Conservation (phyloP, 2,329 filamentous ascomycete genomes). For the Xylaria sp. region DNA sequence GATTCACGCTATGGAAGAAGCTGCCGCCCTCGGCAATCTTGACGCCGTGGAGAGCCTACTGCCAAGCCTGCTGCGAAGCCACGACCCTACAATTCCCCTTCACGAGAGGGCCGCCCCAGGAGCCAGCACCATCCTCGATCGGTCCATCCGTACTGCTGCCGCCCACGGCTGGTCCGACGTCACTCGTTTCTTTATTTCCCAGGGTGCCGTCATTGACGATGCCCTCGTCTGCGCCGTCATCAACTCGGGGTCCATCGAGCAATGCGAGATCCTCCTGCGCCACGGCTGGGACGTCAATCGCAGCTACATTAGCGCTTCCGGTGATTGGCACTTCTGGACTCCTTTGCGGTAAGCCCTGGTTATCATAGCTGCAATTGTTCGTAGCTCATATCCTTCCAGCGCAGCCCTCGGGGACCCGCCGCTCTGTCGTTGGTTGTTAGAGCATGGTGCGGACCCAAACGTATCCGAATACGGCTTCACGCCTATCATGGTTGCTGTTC, state of each 20-base stretch:
- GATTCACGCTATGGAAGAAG: conserved; percentile 44
- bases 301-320: conserved; percentile 42
- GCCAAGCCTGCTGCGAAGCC: conserved; percentile 40
- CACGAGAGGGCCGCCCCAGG: conserved; percentile 41
- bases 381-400: conserved; percentile 32
- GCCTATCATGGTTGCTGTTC: conserved; percentile 43
- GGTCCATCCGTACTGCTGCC: conserved; percentile 41
- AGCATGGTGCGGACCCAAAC: conserved; percentile 42
- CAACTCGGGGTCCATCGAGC: conserved; percentile 41
- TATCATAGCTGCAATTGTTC: conserved; percentile 8
- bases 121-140: conserved; percentile 41
- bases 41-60: conserved; percentile 41
- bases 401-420: conserved; percentile 39
- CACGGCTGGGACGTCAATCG: conserved; percentile 43
- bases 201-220: conserved; percentile 42
- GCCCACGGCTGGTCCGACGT: conserved; percentile 39
- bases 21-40: conserved; percentile 43
- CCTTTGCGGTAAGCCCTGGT: conserved; percentile 38
- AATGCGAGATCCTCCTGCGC: conserved; percentile 38
- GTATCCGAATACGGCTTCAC: conserved; percentile 42
- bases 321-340: conserved; percentile 43
- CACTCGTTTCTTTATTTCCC: conserved; percentile 40
- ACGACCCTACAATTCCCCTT: conserved; percentile 39
- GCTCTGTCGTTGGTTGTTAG: conserved; percentile 42
- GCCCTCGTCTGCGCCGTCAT: conserved; percentile 41